Conservation (phyloP, 2,329 filamentous ascomycete species). For the Sclerotinia spermophila region DNA sequence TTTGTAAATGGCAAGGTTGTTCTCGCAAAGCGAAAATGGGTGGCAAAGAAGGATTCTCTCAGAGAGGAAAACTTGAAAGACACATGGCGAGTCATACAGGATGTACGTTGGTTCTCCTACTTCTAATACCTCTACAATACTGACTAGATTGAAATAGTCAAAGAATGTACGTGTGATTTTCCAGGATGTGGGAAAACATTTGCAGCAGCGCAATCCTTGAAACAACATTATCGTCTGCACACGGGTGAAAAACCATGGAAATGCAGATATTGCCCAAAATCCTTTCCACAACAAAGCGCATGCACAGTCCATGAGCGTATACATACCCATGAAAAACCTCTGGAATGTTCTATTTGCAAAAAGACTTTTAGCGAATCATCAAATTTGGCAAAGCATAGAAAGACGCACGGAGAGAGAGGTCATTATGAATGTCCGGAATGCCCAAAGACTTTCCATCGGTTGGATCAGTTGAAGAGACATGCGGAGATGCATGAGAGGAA, state of each 20-base stretch:
- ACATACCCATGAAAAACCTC: conserved; percentile 62
- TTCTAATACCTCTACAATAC: background rate
- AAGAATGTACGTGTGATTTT: conserved; percentile 51
- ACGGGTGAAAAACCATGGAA: conserved; percentile 61
- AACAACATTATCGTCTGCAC: conserved; percentile 65
- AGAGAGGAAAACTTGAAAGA: conserved; percentile 60
- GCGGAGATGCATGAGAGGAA: conserved; percentile 36
- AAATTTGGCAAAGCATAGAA: conserved; percentile 62
- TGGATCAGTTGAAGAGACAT: conserved; percentile 59
- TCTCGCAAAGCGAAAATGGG: conserved; percentile 39
- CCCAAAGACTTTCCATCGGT: conserved; percentile 54
- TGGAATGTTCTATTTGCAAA: conserved; percentile 55
- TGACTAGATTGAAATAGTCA: conserved; percentile 43
- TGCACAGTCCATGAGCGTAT: conserved; percentile 65
- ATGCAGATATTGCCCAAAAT: conserved; percentile 52
- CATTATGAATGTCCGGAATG: conserved; percentile 52
- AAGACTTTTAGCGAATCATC: conserved; percentile 62
- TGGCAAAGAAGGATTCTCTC: conserved; percentile 48
- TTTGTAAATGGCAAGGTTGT: conserved; percentile 57
- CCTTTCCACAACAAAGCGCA: conserved; percentile 65
- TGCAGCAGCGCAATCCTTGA: conserved; percentile 64
- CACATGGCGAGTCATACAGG: conserved; percentile 65
- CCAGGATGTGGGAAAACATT: conserved; percentile 54
- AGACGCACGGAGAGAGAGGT: conserved; percentile 55
- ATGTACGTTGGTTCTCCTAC: conserved; percentile 44